A percentile compares a stretch with the other conserved stretches of the same genome.
phyloP scores from a whole-genome alignment of 768 basidiomycete species.

The Boletus eberwhitei region DNA sequence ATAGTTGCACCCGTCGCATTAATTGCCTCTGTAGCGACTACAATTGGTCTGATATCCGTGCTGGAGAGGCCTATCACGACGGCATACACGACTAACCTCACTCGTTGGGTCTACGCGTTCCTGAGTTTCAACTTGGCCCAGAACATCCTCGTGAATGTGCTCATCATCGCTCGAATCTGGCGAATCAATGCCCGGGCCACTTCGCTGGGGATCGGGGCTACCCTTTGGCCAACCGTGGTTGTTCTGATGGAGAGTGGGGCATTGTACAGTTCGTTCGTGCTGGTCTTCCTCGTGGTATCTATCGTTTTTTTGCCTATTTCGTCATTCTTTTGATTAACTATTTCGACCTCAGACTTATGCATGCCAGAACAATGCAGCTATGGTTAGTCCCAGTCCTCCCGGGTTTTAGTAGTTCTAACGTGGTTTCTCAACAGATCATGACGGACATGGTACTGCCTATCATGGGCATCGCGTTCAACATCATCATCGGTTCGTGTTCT shows the following conservation, averaged over 20 bases:
- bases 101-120: conserved; percentile 3
- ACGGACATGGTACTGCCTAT: conserved; percentile 5
- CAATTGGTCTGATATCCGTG: neutral
- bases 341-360: neutral
- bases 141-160: conserved; percentile 6
- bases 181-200: neutral
- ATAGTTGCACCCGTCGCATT: neutral
- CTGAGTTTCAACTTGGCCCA: conserved; percentile 7
- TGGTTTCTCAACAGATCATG: conserved; percentile 1
- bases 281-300: conserved; percentile 3
- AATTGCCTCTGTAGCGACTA: neutral
- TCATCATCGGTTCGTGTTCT: conserved; percentile 5
- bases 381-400: neutral
- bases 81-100: neutral
- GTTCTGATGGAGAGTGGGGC: conserved; percentile 10
- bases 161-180: conserved; percentile 6
- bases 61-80: neutral
- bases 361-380: conserved; percentile 1
- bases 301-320: neutral
- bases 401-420: neutral
- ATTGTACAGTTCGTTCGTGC: conserved; percentile 5
- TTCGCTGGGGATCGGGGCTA: neutral
- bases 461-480: conserved; percentile 9
- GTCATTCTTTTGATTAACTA: too few species aligned
- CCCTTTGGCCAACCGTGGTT: neutral